Evolutionary conservation across 352 stramenopile species (phyloP).

Genomic region (Pythium sp.): DNA sequence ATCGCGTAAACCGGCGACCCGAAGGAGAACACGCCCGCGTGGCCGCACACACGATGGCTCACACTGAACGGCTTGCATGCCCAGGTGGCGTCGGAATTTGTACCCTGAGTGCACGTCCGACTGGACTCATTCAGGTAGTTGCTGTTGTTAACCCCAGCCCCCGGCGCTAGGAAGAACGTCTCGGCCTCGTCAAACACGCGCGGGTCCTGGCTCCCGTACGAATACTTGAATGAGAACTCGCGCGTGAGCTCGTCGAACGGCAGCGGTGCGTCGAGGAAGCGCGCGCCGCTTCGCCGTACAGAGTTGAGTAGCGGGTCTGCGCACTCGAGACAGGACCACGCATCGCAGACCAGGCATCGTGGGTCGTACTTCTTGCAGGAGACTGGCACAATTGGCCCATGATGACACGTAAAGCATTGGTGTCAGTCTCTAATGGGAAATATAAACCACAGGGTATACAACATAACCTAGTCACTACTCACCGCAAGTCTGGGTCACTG

Average conservation of each 20-base stretch:
- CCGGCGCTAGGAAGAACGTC: conserved; percentile 47
- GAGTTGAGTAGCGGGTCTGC: conserved; percentile 90
- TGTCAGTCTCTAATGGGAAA: background rate
- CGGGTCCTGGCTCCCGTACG: conserved; percentile 88
- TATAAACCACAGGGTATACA: background rate
- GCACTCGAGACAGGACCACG: conserved; percentile 79
- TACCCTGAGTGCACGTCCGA: conserved; percentile 60
- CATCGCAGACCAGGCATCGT: conserved; percentile 87
- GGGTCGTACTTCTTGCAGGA: conserved; percentile 89
- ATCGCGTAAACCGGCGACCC: conserved; percentile 84
- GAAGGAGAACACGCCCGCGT: conserved; percentile 88
- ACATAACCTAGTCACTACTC: background rate
- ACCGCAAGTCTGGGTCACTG: conserved; percentile 68
- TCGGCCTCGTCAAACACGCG: conserved; percentile 93
- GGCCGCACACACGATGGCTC: conserved; percentile 90
- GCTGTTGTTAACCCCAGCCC: background rate
- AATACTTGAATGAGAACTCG: conserved; percentile 88
- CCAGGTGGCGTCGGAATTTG: conserved; percentile 57
- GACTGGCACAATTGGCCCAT: conserved; percentile 23
- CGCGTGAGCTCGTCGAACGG: conserved; percentile 87
- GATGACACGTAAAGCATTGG: background rate
- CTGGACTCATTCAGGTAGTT: conserved; percentile 53
- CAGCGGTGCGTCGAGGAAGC: conserved; percentile 58
- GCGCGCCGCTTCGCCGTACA: conserved; percentile 84
- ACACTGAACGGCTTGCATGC: conserved; percentile 39